A percentile compares a stretch with the other conserved stretches of the same genome.
phyloP scores from a whole-genome alignment of 225 moss, liverwort and hornwort species.

The Thuidium tamariscinum region DNA sequence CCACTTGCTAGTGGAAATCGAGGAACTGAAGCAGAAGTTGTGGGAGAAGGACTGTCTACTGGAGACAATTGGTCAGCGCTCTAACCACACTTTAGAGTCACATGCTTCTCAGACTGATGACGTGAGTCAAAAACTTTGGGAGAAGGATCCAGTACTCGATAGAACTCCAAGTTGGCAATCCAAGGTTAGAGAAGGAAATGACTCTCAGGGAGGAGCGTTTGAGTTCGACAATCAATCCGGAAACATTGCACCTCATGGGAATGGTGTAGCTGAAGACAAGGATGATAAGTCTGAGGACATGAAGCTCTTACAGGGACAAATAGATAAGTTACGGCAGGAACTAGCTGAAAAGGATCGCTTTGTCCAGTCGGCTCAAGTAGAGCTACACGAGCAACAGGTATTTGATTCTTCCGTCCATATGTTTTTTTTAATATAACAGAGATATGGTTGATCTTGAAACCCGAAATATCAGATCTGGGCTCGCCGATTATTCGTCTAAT shows the following conservation, averaged over 20 bases:
- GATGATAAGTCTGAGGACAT: slow-evolving; percentile 28
- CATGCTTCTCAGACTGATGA: slow-evolving; percentile 44
- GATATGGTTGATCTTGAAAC: not conserved
- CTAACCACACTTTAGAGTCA: slow-evolving; percentile 19
- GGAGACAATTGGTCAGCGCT: slow-evolving; percentile 38
- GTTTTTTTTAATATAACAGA: not conserved
- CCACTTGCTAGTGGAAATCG: slow-evolving; percentile 35
- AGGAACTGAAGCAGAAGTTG: slow-evolving; percentile 53
- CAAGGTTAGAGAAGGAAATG: slow-evolving; percentile 11
- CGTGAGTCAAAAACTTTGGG: slow-evolving; percentile 22
- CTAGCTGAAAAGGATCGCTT: slow-evolving; percentile 41
- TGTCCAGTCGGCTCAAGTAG: slow-evolving; percentile 42
- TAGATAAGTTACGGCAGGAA: slow-evolving; percentile 45
- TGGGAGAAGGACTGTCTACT: slow-evolving; percentile 59
- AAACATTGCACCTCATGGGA: slow-evolving; percentile 1
- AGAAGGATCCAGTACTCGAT: slow-evolving; percentile 23
- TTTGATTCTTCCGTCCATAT: not conserved
- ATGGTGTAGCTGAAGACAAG: slow-evolving; percentile 12
- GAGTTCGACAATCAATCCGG: slow-evolving; percentile 16
- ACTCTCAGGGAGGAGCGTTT: slow-evolving; percentile 15
- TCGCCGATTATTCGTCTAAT: not conserved
- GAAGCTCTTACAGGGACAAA: slow-evolving; percentile 25
- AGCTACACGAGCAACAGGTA: slow-evolving; percentile 51
- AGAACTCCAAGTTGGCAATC: slow-evolving; percentile 13
- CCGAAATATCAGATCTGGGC: not conserved